A percentile compares a stretch with the other conserved stretches of the same genome.
phyloP scores from a whole-genome alignment of 1,284 basidiomycete genomes.

The Mycena sp. region DNA sequence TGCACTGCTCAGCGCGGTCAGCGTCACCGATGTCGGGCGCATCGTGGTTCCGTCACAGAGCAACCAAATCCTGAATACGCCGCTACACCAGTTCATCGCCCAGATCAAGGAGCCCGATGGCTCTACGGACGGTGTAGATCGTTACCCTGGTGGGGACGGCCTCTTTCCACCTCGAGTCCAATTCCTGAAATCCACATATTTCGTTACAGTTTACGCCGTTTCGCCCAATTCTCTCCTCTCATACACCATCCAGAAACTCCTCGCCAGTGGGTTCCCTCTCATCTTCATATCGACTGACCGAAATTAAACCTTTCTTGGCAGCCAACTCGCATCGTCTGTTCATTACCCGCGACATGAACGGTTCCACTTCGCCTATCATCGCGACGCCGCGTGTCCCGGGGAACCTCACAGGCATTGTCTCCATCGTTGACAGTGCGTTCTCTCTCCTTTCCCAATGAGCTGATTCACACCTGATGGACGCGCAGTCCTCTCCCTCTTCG shows the following conservation, averaged over 20 bases:
- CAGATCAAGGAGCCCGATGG: slow-evolving; percentile 77
- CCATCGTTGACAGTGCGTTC: slow-evolving; percentile 77
- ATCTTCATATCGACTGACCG: too few relatives aligned
- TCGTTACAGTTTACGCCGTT: slow-evolving; percentile 76
- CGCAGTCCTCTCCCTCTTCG: slow-evolving; percentile 78
- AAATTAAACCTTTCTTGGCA: slow-evolving; percentile 42
- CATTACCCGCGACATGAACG: slow-evolving; percentile 67
- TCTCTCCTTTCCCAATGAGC: neutral
- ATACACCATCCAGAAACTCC: slow-evolving; percentile 78
- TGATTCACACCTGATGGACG: too few relatives aligned
- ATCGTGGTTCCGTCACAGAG: slow-evolving; percentile 79
- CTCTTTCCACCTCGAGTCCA: neutral
- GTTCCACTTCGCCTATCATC: slow-evolving; percentile 53
- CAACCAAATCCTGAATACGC: slow-evolving; percentile 73
- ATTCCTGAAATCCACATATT: neutral
- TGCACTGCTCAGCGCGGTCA: slow-evolving; percentile 73
- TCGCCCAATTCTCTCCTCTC: slow-evolving; percentile 66
- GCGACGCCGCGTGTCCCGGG: slow-evolving; percentile 48
- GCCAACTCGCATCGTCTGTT: slow-evolving; percentile 82
- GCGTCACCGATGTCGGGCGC: slow-evolving; percentile 81
- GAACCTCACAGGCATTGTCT: slow-evolving; percentile 76
- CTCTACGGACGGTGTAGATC: slow-evolving; percentile 75
- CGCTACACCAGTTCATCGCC: slow-evolving; percentile 72
- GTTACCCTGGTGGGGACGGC: slow-evolving; percentile 77
- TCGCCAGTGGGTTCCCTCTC: slow-evolving; percentile 72